These are phyloP conservation scores for Cucumis hystrix DNA, from an alignment of 306 rosid genomes.

Conservation along the genomic window DNA sequence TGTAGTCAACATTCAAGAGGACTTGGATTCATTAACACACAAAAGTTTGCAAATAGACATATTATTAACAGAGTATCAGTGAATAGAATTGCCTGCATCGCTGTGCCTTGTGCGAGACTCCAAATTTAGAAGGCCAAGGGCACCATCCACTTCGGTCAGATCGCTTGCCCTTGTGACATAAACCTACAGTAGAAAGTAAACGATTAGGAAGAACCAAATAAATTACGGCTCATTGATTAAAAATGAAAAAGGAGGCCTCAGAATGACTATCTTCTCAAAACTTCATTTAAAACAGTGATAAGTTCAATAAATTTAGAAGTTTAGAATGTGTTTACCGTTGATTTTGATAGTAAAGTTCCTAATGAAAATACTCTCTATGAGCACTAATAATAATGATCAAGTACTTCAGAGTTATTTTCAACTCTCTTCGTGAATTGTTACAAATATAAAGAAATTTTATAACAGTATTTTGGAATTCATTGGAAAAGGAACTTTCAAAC, in stretches of 20 bases:
- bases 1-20: constrained; percentile 13
- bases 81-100: constrained; percentile 38
- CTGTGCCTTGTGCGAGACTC: constrained; percentile 30
- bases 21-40: neutral
- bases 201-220: neutral
- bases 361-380: too few relatives aligned
- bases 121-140: constrained; percentile 27
- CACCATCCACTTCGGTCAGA: constrained; percentile 47
- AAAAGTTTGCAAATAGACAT: neutral
- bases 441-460: neutral
- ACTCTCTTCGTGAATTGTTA: neutral
- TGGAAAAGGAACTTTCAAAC: neutral
- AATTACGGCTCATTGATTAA: neutral
- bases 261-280: neutral
- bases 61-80: constrained; percentile 4
- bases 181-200: constrained; percentile 32
- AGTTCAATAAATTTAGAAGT: too few relatives aligned
- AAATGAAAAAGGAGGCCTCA: neutral
- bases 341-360: too few relatives aligned
- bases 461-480: neutral
- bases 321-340: too few relatives aligned
- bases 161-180: constrained; percentile 43
- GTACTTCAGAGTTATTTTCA: neutral
- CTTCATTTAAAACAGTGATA: neutral
- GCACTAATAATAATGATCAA: too few relatives aligned